Evolutionary conservation across 495 filamentous ascomycete genomes (phyloP), one percentile per base, ranked within the genome.

Genomic region (Hypoxylon rickii): DNA sequence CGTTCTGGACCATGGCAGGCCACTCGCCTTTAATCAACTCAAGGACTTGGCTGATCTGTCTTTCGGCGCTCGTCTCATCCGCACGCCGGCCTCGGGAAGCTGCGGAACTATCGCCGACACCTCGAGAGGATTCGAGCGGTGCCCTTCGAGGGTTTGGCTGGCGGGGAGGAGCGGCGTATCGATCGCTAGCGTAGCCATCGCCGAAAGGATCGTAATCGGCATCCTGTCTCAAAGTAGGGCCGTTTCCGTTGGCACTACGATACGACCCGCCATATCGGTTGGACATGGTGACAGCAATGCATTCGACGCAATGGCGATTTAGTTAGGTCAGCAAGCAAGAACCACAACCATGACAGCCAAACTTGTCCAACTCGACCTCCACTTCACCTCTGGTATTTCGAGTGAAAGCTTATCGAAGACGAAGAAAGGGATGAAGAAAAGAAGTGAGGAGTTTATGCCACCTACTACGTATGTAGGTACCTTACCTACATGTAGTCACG

Each of bases 1-100:
- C 85, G 40, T 87, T 85, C 62, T 87, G 81, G 48, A 85, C 86
- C 89, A 99, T 94, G 62, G 92, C 88, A 50, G 87, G 85, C 93
- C 93, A 99, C 64, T 95, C 90, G 40, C 80, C 75, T 67, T 92
- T 85, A 59, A 97, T 96, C 41, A 89, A 64, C 49, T 80, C 76
- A 21, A 80, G 71, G 3, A 79, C 77, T 53, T 76, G 71, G 45
- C 67, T 58, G 45, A 80, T 78, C 66, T 80, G 67, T 40, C 72
- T 67, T 62, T 79, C 73, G 44, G 76, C 76, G 45, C 61, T 76
- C 32, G 73, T 69, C 57, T 77, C 74, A 40, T 67, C 65, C 17
- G 38, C 63, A 38, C 64, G 51, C 32, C 61, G 60, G 12, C 40
- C 31, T 43, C 58, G 62, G 18, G 49, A 67, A 7, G 51, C 58